Evolutionary conservation across 192 early-diverging fungal species (phyloP).

Genomic region (Linnemannia zychae): DNA sequence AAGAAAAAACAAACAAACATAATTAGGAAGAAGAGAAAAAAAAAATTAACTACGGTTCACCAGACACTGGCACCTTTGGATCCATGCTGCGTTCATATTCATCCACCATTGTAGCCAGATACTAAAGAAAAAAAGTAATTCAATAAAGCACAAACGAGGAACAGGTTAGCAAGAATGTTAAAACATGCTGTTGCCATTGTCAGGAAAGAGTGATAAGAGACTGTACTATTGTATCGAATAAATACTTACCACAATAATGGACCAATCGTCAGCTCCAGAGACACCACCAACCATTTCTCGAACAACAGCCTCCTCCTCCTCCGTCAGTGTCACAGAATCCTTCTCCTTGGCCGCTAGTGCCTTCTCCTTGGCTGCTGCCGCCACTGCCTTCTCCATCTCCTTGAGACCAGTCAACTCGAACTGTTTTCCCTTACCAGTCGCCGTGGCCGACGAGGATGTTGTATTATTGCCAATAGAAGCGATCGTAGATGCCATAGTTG

Average conservation of each 20-base stretch:
- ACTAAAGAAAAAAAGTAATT: constrained; percentile 23
- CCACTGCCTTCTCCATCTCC: not conserved
- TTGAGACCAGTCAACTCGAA: not conserved
- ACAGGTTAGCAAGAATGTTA: not conserved
- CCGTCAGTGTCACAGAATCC: constrained; percentile 30
- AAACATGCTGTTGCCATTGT: too few species aligned
- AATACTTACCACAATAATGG: constrained; percentile 52
- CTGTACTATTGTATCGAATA: too few species aligned
- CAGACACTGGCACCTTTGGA: not conserved
- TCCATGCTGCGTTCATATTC: constrained; percentile 45
- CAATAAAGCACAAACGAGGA: not conserved
- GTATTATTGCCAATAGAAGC: not conserved
- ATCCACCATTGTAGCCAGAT: constrained; percentile 50
- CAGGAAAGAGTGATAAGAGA: too few species aligned
- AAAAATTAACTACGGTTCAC: not conserved
- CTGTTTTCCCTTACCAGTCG: not conserved
- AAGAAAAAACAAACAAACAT: not conserved
- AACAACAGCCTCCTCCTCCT: constrained; percentile 41
- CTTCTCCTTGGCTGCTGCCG: not conserved
- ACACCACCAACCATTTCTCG: constrained; percentile 47
- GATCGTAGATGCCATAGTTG: not conserved
- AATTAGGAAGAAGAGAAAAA: not conserved
- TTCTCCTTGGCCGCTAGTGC: too few species aligned
- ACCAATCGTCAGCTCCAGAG: constrained; percentile 41
- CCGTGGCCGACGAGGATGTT: not conserved